Percentiles rank a stretch among this genome's conserved stretches.
Evolutionary conservation across 1,284 basidiomycete species (phyloP).

Genomic region (Trichosporon asahii): DNA sequence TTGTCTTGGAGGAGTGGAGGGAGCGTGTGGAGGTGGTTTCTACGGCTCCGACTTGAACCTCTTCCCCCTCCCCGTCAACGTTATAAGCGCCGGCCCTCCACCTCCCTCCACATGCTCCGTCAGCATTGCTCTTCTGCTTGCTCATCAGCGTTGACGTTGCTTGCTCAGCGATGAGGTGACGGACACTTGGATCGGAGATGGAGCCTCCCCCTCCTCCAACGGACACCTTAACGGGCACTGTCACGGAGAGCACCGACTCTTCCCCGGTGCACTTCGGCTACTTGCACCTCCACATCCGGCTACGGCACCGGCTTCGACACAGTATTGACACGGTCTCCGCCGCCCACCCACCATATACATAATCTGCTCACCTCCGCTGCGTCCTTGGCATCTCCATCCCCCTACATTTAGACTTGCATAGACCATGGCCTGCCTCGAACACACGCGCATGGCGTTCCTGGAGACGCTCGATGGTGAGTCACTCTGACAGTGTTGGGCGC

Average conservation of each 20-base stretch:
- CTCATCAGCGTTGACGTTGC: too few relatives aligned
- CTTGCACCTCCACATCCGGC: background rate
- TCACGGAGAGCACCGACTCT: background rate
- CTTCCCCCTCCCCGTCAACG: too few relatives aligned
- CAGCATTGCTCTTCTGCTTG: background rate
- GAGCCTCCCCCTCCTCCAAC: background rate
- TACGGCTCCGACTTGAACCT: background rate
- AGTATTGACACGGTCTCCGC: background rate
- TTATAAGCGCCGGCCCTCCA: background rate
- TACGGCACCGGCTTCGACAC: too few relatives aligned
- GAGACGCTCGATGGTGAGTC: conserved; percentile 6
- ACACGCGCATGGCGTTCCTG: conserved; percentile 15
- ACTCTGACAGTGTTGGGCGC: background rate
- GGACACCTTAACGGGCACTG: background rate
- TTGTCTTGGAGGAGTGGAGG: background rate
- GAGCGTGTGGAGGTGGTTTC: background rate
- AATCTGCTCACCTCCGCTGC: too few relatives aligned
- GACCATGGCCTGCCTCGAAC: conserved; percentile 20
- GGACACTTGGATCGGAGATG: background rate
- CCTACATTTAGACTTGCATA: background rate
- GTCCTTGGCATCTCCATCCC: too few relatives aligned
- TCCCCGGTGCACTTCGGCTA: background rate
- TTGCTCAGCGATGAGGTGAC: too few relatives aligned
- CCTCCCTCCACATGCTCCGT: background rate
- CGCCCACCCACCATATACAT: background rate